Base-by-base conservation (phyloP, 164 flowering plant genomes). In the Buxus sempervirens region DNA sequence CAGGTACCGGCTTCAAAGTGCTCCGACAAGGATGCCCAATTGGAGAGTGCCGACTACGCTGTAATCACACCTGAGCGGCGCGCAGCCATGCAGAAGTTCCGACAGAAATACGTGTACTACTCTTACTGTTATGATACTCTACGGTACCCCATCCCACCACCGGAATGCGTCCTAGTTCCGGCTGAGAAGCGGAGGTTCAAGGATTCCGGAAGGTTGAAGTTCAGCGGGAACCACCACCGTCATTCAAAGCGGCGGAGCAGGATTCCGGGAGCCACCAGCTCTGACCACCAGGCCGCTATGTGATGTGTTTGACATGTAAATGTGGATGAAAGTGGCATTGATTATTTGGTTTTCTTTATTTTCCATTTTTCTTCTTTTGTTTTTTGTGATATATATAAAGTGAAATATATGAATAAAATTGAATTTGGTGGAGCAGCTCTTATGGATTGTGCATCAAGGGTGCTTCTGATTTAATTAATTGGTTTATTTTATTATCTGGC, bases 61-160 rank as follows among this genome's bases (percentile, higher is more conserved):
- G 63, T 58, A 22, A 64, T 90, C 58, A 82, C 90, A 0, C 83
- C 86, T 0, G 45, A 49, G 36, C 65, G 78, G 0, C 79, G 86
- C 0, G 8, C 25, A 4, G 80, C 88, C 73, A 94, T 94, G 98
- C 74, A 75, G 3, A 68, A 70, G 63, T 88, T 90, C 64, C 76
- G 98, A 15, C 80, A 73, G 62, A 82, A 58, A 60, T 89, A 82
- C 78, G 88, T 90, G 95, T 90, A 87, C 73, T 94, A 94, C 65
- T 90, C 96, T 0, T 85, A 90, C 51, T 94, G 98, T 60, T 94
- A 94, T 24, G 98, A 94, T 67, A 63, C 68, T 0, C n/a, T 80
- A 25, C 72, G 98, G 77, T 94, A 94, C 77, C 77, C 89, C 0
- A 81, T 78, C 23, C 76, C 95, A 0, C 89, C 77, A 15, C 93